Evolutionary conservation across 768 basidiomycete species (phyloP), one percentile per base, ranked within the genome.

Genomic region (Panellus pusillus): DNA sequence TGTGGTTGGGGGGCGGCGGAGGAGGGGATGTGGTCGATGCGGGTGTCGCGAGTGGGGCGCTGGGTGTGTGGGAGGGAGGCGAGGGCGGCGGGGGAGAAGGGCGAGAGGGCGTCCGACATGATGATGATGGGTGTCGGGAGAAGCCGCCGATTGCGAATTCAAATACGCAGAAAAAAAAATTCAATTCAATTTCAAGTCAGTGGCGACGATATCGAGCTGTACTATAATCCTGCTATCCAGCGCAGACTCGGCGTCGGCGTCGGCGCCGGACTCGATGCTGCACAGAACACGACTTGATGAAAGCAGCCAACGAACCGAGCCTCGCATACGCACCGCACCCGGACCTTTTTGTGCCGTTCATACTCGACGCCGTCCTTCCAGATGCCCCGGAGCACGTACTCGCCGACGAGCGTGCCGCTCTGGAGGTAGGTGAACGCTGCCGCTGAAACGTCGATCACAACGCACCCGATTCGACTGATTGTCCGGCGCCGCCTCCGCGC

Each of bases 21-120:
- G n/a, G n/a, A n/a, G n/a, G 90, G 90, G 38, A 91, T 89, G 58
- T 79, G 78, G 66, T 93, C 89, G 7, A 85, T 78, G 36, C 91
- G 84, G 8, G 80, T 80, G 64, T 91, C 89, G 4, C 78, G 72
- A 12, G 58, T 66, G 4, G 80, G 81, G 6, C 79, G 68, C 27
- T 65, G 63, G 9, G 76, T 61, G 36, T 68, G 68, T 5, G 81
- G 81, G 13, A 82, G 72, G 2, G 74, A 68, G 6, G 78, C 74
- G 3, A 82, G 70, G 0, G 89, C 89, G 0, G 80, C 70, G 1
- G 82, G 72, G 1, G 90, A 90, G 69, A 92, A 91, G 0, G 91
- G 91, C 2, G 76, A 74, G 43, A 85, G 64, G 13, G 81, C 48
- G 44, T 83, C 82, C 17, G 78, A 67, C 65, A 88, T 78, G 1